These are phyloP conservation scores for Alternaria arbusti DNA, from an alignment of 2,329 filamentous ascomycete genomes.

Conservation along the genomic window DNA sequence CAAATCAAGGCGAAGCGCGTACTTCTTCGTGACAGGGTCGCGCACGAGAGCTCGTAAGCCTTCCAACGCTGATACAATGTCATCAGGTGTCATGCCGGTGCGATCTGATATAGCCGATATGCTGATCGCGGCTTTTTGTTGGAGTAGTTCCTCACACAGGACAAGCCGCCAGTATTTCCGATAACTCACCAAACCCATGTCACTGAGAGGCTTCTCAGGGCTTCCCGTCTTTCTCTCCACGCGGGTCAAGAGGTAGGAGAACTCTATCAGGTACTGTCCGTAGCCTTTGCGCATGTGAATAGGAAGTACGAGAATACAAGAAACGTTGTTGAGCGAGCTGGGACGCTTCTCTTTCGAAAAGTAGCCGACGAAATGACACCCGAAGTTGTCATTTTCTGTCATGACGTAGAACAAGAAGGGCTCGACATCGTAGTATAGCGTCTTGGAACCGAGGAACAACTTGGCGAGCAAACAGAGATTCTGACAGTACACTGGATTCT, in stretches of 20 bases:
- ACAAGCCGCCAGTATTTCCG: constrained; percentile 95
- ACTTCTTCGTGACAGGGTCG: constrained; percentile 85
- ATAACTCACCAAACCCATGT: constrained; percentile 97
- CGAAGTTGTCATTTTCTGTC: constrained; percentile 88
- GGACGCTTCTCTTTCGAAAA: constrained; percentile 98
- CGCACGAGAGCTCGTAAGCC: constrained; percentile 86
- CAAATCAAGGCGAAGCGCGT: constrained; percentile 86
- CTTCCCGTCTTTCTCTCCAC: constrained; percentile 94
- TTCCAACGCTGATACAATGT: constrained; percentile 93
- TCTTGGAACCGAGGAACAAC: constrained; percentile 97
- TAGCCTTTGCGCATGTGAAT: constrained; percentile 98
- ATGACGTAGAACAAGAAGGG: constrained; percentile 98
- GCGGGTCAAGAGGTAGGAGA: constrained; percentile 93
- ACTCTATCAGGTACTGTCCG: constrained; percentile 95
- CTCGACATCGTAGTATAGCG: constrained; percentile 96
- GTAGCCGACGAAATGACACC: constrained; percentile 98
- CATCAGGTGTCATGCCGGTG: constrained; percentile 94
- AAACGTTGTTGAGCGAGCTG: constrained; percentile 95
- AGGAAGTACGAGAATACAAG: constrained; percentile 92
- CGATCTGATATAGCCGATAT: constrained; percentile 77
- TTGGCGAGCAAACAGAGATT: constrained; percentile 96
- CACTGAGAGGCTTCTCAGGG: constrained; percentile 94
- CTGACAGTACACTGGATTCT: constrained; percentile 98
- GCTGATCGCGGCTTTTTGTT: constrained; percentile 63
- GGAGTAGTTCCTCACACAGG: constrained; percentile 81